Base-by-base conservation (phyloP, 2,329 filamentous ascomycete species). In the Sporothrix sp. region DNA sequence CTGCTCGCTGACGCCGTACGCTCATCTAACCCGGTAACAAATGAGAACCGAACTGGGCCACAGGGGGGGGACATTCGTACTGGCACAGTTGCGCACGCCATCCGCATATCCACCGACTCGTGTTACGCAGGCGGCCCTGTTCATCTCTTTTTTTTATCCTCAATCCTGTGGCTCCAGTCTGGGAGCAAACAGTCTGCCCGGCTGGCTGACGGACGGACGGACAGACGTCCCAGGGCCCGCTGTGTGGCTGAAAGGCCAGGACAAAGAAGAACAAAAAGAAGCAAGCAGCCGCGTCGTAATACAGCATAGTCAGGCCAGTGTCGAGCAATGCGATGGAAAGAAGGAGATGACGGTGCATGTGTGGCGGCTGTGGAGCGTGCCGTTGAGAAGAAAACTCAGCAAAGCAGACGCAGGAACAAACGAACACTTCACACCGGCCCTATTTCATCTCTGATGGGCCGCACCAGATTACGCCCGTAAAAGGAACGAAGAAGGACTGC, bases 281-380 rank as follows among this genome's bases (percentile, higher is more conserved):
- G 58, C 58, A 54, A 30, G 16, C 30, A 56, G 35, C 60, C 60
- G 58, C 13, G n/a, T n/a, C 33, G 47, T 36, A 53, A 54, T 53
- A 58, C 58, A 54, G 56, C 51, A 60, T 58, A 56, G 40, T 48
- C 23, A 37, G 33, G 23, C 10, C 27, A 28, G 25, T 13, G 35
- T 18, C 11, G 16, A 28, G 30, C 8, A 3, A 18, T 47, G 40
- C 58, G 60, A 60, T 58, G 58, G 62, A n/a, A n/a, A n/a, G 58
- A 59, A 61, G 59, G 55, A 54, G 50, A 2, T 25, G 20, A 18
- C 33, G n/a, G 33, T 40, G 11, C n/a, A 25, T 33, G 9, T n/a
- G 13, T 25, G 18, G 18, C 20, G 39, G 16, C 11, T 30, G 16
- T 33, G 28, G 23, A 10, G 7, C 14, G 4, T n/a, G n/a, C n/a